phyloP scores from a whole-genome alignment of 2,329 filamentous ascomycete species.

The Alternaria solani region DNA sequence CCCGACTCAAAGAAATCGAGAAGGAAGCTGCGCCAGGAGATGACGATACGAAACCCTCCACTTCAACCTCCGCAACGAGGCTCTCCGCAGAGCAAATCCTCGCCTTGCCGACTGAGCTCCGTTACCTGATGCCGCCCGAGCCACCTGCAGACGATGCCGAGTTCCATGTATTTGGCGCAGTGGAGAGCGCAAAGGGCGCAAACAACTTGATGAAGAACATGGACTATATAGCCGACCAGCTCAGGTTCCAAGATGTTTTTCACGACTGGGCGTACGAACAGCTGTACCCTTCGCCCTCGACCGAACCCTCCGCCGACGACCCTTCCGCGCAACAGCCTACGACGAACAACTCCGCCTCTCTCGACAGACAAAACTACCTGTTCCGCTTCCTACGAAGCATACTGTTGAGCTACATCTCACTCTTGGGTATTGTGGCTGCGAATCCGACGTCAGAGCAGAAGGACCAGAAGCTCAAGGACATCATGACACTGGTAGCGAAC shows the following conservation, averaged over 20 bases:
- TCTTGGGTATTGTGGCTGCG: constrained; percentile 74
- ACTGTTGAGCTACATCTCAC: constrained; percentile 86
- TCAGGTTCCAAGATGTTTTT: constrained; percentile 60
- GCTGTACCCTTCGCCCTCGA: constrained; percentile 63
- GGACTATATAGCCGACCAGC: constrained; percentile 38
- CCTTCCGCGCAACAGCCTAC: not conserved
- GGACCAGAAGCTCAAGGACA: constrained; percentile 75
- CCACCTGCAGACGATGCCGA: constrained; percentile 71
- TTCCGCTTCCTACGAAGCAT: constrained; percentile 83
- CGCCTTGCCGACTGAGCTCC: constrained; percentile 73
- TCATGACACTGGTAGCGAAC: constrained; percentile 86
- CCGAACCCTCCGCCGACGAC: constrained; percentile 35
- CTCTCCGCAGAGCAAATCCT: constrained; percentile 41
- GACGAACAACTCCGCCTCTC: constrained; percentile 58
- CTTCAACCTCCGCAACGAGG: not conserved
- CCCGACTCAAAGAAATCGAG: constrained; percentile 64
- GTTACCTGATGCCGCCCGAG: constrained; percentile 80
- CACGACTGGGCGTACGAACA: constrained; percentile 75
- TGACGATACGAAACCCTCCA: constrained; percentile 18
- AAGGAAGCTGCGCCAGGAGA: constrained; percentile 36
- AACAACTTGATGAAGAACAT: constrained; percentile 39
- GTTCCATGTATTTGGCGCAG: constrained; percentile 77
- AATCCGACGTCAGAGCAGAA: constrained; percentile 71
- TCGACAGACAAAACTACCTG: constrained; percentile 67
- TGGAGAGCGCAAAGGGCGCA: constrained; percentile 55